Conservation (phyloP, 345 rosid species). For the Camelina laxa region DNA sequence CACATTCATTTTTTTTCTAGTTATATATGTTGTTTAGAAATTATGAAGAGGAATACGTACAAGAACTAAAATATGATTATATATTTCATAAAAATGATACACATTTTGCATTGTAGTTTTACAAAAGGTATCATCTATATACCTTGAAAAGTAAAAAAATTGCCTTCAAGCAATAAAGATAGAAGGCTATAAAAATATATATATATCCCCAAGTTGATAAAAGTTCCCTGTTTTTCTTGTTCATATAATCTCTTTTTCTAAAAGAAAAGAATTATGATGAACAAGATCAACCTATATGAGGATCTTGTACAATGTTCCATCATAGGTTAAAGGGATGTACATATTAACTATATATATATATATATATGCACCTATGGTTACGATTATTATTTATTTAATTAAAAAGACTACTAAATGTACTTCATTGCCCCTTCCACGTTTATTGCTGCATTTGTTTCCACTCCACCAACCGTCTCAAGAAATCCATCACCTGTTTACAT, state of each 20-base stretch:
- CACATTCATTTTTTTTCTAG: not conserved
- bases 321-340: conserved; percentile 27
- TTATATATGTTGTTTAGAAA: not conserved
- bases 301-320: conserved; percentile 38
- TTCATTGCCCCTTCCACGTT: conserved; percentile 10
- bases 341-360: conserved; percentile 17
- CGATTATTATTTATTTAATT: not conserved
- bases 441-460: conserved; percentile 57
- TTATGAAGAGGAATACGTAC: not conserved
- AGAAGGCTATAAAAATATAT: conserved; percentile 18
- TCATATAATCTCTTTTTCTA: conserved; percentile 24
- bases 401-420: conserved; percentile 1
- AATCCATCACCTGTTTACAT: conserved; percentile 65
- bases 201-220: not conserved
- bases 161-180: conserved; percentile 2
- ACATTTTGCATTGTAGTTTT: not conserved
- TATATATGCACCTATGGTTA: conserved; percentile 29
- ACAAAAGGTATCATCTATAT: not conserved
- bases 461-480: conserved; percentile 61
- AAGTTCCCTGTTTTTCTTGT: conserved; percentile 4
- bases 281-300: conserved; percentile 31
- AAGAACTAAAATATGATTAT: not conserved
- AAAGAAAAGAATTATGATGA: conserved; percentile 29
- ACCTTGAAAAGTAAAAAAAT: not conserved
- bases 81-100: conserved; percentile 9